Base-by-base conservation (phyloP, 495 filamentous ascomycete genomes). In the Xylaria curta region DNA sequence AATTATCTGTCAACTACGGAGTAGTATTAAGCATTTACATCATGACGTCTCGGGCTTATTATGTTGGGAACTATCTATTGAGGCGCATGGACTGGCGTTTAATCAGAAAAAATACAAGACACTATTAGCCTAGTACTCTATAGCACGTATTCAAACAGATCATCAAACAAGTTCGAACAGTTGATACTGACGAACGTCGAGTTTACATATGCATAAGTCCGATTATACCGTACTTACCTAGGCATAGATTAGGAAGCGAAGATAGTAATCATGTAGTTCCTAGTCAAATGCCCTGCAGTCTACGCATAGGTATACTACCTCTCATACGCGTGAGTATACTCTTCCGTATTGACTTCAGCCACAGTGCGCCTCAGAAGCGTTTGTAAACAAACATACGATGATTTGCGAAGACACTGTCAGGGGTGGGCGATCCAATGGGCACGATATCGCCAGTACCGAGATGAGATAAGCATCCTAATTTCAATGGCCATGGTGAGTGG, bases 401-500 rank as follows among this genome's bases (percentile, higher is more conserved):
- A 67, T 49, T 56, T 67, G 44, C 65, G 58, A 56, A 54, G 28
- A 65, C 42, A 49, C 12, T 21, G 54, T n/a, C 12, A 24, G 44
- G 63, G 46, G 46, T 24, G 46, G 63, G 38, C 46, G 63, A 46
- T 38, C 63, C 19, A 36, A 38, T 51, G 44, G 46, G 63, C 28
- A 53, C 19, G 24, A 67, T 56, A 49, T 42, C 65, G 33, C 36
- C 33, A 67, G 65, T 67, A 31, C 49, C 65, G 65, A 67, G 36
- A 67, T 67, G 65, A 67, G 65, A 67, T 67, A 67, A 67, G 65
- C 65, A 67, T 54, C 47, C 65, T 67, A 56, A 66, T 67, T 56
- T 56, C 65, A 44, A 44, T 67, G 26, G 47, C 44, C 64, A 36
- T 66, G 63, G 17, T 53, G 24, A 24, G 63, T 36, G 31, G 21